These are phyloP conservation scores for Leptodontidium sp. DNA, from an alignment of 2,329 filamentous ascomycete genomes.

Conservation along the genomic window DNA sequence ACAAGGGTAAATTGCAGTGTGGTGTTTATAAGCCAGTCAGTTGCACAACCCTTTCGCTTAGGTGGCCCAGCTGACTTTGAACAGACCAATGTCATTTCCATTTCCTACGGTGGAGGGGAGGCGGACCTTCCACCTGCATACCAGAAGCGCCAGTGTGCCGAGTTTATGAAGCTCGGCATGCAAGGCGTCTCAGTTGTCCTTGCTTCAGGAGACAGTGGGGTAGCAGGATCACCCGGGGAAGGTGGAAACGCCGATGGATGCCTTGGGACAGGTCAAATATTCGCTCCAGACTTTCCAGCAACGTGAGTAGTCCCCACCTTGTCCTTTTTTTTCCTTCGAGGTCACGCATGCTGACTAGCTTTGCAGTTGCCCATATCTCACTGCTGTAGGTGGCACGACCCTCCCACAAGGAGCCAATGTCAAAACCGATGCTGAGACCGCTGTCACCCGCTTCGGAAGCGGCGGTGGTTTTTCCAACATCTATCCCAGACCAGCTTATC, in stretches of 20 bases:
- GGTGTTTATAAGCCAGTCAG: conserved; percentile 48
- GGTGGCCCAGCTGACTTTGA: not conserved
- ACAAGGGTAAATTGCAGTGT: conserved; percentile 45
- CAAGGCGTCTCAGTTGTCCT: conserved; percentile 70
- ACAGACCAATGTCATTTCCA: conserved; percentile 60
- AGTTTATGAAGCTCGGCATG: conserved; percentile 69
- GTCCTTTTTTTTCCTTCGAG: too few species aligned
- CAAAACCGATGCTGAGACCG: conserved; percentile 50
- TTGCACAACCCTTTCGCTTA: not conserved
- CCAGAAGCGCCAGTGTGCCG: conserved; percentile 66
- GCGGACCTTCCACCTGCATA: conserved; percentile 68
- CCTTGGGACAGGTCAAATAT: conserved; percentile 36
- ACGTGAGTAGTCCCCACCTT: conserved; percentile 41
- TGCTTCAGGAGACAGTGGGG: conserved; percentile 64
- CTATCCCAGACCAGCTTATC: conserved; percentile 37
- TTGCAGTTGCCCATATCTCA: conserved; percentile 69
- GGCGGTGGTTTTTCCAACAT: conserved; percentile 58
- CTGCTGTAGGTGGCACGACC: conserved; percentile 68
- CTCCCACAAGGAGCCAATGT: conserved; percentile 47
- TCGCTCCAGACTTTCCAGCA: conserved; percentile 65
- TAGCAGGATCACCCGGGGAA: conserved; percentile 32
- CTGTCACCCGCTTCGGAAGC: conserved; percentile 51
- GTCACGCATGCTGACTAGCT: not conserved
- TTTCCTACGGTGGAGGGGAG: conserved; percentile 70
- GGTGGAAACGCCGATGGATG: conserved; percentile 31